Evolutionary conservation across 2,329 filamentous ascomycete species (phyloP).

Genomic region (Parascedosporium putredinis): DNA sequence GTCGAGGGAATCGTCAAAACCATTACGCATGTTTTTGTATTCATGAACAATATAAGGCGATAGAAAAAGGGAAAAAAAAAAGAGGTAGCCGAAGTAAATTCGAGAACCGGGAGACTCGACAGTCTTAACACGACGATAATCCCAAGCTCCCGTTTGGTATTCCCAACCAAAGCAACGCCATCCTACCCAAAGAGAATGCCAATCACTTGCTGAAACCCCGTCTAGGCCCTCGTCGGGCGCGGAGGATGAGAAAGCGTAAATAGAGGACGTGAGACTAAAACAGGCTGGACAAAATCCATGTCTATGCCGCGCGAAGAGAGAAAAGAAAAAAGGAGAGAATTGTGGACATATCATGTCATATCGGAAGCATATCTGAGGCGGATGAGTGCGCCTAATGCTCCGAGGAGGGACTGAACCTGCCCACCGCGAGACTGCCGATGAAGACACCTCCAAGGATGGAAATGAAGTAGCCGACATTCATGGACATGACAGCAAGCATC

Average conservation of each 20-base stretch:
- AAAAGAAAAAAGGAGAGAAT: not conserved
- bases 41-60: too few species aligned
- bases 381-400: constrained; percentile 29
- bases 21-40: too few species aligned
- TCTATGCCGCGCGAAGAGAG: constrained; percentile 11
- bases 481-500: constrained; percentile 87
- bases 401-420: constrained; percentile 48
- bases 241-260: not conserved
- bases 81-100: too few species aligned
- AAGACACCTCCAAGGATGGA: constrained; percentile 74
- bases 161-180: constrained; percentile 4
- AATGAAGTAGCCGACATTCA: constrained; percentile 77
- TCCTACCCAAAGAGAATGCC: too few species aligned
- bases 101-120: too few species aligned
- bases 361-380: not conserved
- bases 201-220: too few species aligned
- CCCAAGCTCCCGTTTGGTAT: not conserved
- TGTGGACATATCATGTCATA: not conserved
- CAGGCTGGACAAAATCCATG: not conserved
- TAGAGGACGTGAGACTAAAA: not conserved
- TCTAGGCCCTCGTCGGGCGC: too few species aligned
- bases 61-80: not conserved
- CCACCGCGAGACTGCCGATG: constrained; percentile 72
- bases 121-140: too few species aligned
- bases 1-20: too few species aligned